phyloP scores from a whole-genome alignment of 768 basidiomycete species.

The Lyophyllum shimeji region DNA sequence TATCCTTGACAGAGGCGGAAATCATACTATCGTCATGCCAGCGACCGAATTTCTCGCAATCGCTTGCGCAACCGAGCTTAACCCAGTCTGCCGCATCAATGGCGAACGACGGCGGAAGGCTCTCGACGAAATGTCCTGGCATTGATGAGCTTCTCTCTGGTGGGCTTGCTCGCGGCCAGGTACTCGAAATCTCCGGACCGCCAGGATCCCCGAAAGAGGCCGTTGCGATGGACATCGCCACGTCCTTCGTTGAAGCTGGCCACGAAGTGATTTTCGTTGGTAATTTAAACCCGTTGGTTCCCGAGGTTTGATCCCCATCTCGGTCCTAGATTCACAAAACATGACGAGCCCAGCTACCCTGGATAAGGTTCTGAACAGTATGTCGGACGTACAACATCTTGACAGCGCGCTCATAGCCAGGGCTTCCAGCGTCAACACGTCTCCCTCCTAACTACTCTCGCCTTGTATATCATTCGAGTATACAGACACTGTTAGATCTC shows the following conservation, averaged over 20 bases:
- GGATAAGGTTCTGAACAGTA: slow-evolving; percentile 26
- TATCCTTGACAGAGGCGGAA: slow-evolving; percentile 45
- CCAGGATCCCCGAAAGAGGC: slow-evolving; percentile 69
- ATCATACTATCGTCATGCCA: slow-evolving; percentile 44
- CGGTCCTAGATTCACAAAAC: slow-evolving; percentile 44
- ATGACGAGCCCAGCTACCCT: slow-evolving; percentile 36
- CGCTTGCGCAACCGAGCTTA: slow-evolving; percentile 25
- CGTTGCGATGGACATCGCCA: slow-evolving; percentile 49
- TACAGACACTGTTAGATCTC: slow-evolving; percentile 53
- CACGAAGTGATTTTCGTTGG: slow-evolving; percentile 67
- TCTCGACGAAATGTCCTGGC: slow-evolving; percentile 45
- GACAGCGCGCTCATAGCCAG: slow-evolving; percentile 6
- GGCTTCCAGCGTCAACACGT: slow-evolving; percentile 11
- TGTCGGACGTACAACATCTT: slow-evolving; percentile 5
- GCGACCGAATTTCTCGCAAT: slow-evolving; percentile 20
- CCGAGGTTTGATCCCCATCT: background rate
- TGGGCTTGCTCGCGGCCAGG: slow-evolving; percentile 58
- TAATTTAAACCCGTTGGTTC: slow-evolving; percentile 27
- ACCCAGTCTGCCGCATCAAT: slow-evolving; percentile 60
- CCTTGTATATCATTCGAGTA: slow-evolving; percentile 38
- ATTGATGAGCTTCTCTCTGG: slow-evolving; percentile 63
- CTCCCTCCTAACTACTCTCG: slow-evolving; percentile 17
- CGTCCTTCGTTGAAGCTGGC: slow-evolving; percentile 43
- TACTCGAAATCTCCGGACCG: slow-evolving; percentile 76
- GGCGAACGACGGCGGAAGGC: slow-evolving; percentile 22